Evolutionary conservation across 2,329 filamentous ascomycete genomes (phyloP).

Genomic region (Alternaria infectoria): DNA sequence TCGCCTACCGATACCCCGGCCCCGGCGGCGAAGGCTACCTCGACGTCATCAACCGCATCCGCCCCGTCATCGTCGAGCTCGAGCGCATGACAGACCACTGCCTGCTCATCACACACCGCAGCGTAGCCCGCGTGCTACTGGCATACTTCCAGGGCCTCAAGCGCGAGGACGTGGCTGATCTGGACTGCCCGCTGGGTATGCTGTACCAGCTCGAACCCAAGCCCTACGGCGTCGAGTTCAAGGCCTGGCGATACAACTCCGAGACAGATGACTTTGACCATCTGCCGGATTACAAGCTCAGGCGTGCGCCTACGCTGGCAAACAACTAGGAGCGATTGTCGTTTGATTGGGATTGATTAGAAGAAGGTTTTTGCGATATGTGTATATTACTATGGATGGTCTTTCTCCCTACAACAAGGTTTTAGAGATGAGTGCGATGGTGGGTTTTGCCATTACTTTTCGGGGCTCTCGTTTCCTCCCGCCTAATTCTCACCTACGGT

Average conservation of each 20-base stretch:
- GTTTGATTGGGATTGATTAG: neutral
- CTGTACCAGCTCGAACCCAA: constrained; percentile 95
- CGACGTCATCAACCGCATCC: constrained; percentile 93
- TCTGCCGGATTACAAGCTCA: constrained; percentile 81
- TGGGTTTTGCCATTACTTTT: neutral
- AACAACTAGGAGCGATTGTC: constrained; percentile 16
- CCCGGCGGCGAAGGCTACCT: constrained; percentile 96
- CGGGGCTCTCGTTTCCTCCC: too few species aligned
- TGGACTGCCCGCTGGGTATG: constrained; percentile 93
- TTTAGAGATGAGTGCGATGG: neutral
- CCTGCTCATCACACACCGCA: constrained; percentile 89
- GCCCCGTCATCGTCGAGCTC: constrained; percentile 94
- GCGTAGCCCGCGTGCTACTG: constrained; percentile 87
- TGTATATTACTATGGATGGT: constrained; percentile 10
- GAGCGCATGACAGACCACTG: constrained; percentile 97
- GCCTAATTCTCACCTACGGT: too few species aligned
- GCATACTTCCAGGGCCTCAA: constrained; percentile 96
- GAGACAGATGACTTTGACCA: constrained; percentile 81
- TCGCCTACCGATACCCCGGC: constrained; percentile 95
- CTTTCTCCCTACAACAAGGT: neutral
- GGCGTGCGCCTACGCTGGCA: constrained; percentile 54
- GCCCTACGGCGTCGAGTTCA: constrained; percentile 96
- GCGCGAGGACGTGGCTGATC: constrained; percentile 87
- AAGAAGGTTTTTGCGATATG: neutral
- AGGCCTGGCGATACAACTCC: constrained; percentile 90